These are phyloP conservation scores for Toxoplasma gondii DNA, from an alignment of 169 alveolate genomes.

Conservation along the genomic window DNA sequence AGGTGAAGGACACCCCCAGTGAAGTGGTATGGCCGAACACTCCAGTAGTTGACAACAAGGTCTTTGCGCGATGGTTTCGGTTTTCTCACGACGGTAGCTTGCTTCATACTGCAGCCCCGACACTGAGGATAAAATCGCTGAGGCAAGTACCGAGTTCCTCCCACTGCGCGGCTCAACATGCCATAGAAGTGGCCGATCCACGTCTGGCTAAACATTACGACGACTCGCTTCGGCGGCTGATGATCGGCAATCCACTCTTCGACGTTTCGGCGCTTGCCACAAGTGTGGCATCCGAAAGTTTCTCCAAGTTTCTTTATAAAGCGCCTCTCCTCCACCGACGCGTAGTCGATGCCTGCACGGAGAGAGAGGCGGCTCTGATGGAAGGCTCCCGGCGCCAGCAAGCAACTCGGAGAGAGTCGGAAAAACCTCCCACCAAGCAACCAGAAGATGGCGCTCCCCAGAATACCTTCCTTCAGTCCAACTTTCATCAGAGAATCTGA, in stretches of 20 bases:
- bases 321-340: slow-evolving; percentile 27
- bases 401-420: slow-evolving; percentile 32
- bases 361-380: slow-evolving; percentile 39
- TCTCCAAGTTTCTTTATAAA: slow-evolving; percentile 70
- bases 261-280: slow-evolving; percentile 69
- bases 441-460: slow-evolving; percentile 10
- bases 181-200: slow-evolving; percentile 60
- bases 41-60: slow-evolving; percentile 36
- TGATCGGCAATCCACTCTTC: slow-evolving; percentile 80
- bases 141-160: slow-evolving; percentile 72
- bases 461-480: slow-evolving; percentile 2
- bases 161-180: slow-evolving; percentile 56
- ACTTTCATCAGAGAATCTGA: background rate
- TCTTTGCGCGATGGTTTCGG: slow-evolving; percentile 23
- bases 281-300: slow-evolving; percentile 80
- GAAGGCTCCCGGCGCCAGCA: slow-evolving; percentile 42
- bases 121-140: slow-evolving; percentile 81
- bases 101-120: slow-evolving; percentile 71
- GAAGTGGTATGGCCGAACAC: slow-evolving; percentile 53
- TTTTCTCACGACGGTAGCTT: slow-evolving; percentile 69
- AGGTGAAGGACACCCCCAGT: slow-evolving; percentile 57
- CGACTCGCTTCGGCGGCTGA: slow-evolving; percentile 81
- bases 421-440: slow-evolving; percentile 28
- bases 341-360: slow-evolving; percentile 29
- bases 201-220: slow-evolving; percentile 60